Evolutionary conservation across 2,329 filamentous ascomycete species (phyloP), one percentile per base, ranked within the genome.

Genomic region (Calonectria hawksworthii): DNA sequence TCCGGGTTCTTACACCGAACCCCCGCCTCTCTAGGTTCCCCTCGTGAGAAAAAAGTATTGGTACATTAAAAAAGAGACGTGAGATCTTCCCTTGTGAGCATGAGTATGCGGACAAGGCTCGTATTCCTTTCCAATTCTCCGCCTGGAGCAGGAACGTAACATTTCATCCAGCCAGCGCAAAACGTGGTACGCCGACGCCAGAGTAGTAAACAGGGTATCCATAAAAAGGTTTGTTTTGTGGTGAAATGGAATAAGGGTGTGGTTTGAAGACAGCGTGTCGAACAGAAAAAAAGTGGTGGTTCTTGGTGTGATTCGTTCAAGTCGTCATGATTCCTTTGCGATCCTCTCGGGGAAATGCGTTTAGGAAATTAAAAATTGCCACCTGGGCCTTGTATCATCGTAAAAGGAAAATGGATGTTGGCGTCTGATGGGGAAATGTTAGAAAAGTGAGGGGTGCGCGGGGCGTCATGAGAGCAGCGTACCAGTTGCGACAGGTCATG

Each of bases 261-360:
- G 28, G 21, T 47, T 26, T 54, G 28, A 66, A 50, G 78, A 74
- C 72, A 67, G 68, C 54, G 23, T 38, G 67, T 34, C 47, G 52
- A 71, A 66, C 32, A 52, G 50, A 75, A 74, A 50, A 34, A 67
- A 16, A 38, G 14, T 41, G 30, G 38, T 30, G 59, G 41, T 50
- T 36, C 50, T 52, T 69, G 36, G 36, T 74, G 63, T 67, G 73
- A 30, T 52, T 76, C 72, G 71, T 78, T 72, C 30, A 70, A 70
- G 68, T 78, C 73, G 75, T 79, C 44, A 74, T 63, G 61, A 63
- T 28, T 50, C 64, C 47, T 54, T 78, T 28, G 52, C 68, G 56
- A 6, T 56, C 70, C 36, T 74, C 64, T 28, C 26, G 71, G 30
- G 28, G 30, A 32, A 64, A 56, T 56, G 50, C 70, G 63, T 67